Evolutionary conservation across 441 rosid genomes (phyloP).

Genomic region (Mallotus repandus): DNA sequence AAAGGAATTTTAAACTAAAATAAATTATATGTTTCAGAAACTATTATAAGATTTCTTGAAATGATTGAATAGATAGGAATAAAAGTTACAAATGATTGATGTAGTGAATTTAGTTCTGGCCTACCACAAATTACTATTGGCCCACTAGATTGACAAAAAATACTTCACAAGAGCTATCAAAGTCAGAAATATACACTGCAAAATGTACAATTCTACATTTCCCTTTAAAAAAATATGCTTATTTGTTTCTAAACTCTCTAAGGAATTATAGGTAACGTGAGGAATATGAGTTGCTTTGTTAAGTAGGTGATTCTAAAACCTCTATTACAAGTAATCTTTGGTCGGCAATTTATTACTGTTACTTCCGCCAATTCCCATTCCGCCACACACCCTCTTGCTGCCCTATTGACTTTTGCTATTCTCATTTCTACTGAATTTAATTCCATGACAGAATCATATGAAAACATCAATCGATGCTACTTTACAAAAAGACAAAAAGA

Average conservation of each 20-base stretch:
- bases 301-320: constrained; percentile 29
- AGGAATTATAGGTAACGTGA: constrained; percentile 1
- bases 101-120: not conserved
- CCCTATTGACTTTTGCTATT: constrained; percentile 17
- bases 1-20: not conserved
- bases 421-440: not conserved
- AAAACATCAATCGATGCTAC: not conserved
- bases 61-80: not conserved
- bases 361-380: constrained; percentile 11
- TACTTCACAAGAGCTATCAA: not conserved
- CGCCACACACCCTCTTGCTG: not conserved
- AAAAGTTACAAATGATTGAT: constrained; percentile 3
- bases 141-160: constrained; percentile 9
- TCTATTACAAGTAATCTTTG: constrained; percentile 29
- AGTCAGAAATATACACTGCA: constrained; percentile 26
- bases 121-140: constrained; percentile 1
- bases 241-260: not conserved
- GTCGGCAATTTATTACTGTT: constrained; percentile 27
- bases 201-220: not conserved
- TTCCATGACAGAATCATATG: not conserved
- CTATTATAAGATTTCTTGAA: not conserved
- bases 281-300: constrained; percentile 20
- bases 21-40: not conserved
- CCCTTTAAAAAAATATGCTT: not conserved
- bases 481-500: not conserved